These are phyloP conservation scores for Camillea tinctor DNA, from an alignment of 2,329 filamentous ascomycete genomes.

Conservation along the genomic window DNA sequence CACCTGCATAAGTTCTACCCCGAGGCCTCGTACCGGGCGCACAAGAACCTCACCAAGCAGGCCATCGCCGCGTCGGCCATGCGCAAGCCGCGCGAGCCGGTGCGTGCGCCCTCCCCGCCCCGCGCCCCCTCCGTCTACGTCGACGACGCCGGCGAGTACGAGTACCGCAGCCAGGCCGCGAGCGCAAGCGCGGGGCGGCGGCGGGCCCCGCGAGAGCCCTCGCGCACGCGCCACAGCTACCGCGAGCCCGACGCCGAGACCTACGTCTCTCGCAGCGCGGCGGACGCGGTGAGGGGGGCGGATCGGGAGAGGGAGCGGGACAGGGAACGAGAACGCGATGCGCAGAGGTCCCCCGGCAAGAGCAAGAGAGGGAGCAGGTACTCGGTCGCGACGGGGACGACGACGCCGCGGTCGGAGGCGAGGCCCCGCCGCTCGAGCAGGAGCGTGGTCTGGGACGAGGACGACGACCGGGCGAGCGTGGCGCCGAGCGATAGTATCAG, in stretches of 20 bases:
- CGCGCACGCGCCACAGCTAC: slow-evolving; percentile 10
- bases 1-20: not conserved
- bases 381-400: slow-evolving; percentile 35
- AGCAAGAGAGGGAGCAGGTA: slow-evolving; percentile 32
- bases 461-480: slow-evolving; percentile 53
- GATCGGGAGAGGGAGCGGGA: slow-evolving; percentile 1
- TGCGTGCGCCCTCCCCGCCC: not conserved
- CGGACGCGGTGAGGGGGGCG: slow-evolving; percentile 33
- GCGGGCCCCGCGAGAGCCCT: slow-evolving; percentile 12
- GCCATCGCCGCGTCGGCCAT: too few relatives aligned
- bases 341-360: not conserved
- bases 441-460: slow-evolving; percentile 36
- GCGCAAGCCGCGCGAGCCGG: not conserved
- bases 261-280: slow-evolving; percentile 42
- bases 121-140: not conserved
- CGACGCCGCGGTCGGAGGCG: slow-evolving; percentile 13
- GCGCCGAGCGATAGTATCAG: slow-evolving; percentile 63
- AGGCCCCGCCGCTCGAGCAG: slow-evolving; percentile 3
- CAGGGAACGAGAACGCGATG: not conserved
- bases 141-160: slow-evolving; percentile 1
- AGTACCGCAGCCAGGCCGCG: slow-evolving; percentile 20
- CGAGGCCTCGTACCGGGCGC: not conserved
- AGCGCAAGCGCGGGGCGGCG: slow-evolving; percentile 24
- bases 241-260: slow-evolving; percentile 41
- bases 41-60: not conserved